Evolutionary conservation across 768 basidiomycete genomes (phyloP), one percentile per base, ranked within the genome.

Genomic region (Hypholoma sublateritium): DNA sequence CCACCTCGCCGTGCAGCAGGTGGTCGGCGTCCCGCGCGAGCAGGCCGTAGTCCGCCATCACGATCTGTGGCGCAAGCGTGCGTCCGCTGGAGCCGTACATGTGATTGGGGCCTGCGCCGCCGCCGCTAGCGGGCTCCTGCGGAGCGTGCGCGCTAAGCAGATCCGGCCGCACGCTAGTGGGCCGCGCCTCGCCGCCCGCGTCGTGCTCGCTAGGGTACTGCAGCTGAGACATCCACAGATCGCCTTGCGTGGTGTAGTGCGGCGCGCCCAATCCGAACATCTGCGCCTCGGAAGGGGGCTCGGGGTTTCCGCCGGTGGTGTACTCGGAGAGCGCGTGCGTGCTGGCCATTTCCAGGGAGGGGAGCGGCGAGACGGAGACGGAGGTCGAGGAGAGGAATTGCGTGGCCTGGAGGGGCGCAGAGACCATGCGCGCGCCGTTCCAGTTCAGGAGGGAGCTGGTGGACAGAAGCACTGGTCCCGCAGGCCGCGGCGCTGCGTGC

Each of bases 381-480:
- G 64, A 62, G 42, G 60, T 60, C 17, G 63, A 62, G 24, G 60
- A 64, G 17, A 64, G 55, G 57, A 51, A 67, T 34, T 64, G 64
- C 4, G 63, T 65, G 0, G 65, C 64, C 50, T 64, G 66, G 5
- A 64, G 64, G 16, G 62, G 51, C 1, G 65, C 47, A 37, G 63
- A 35, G 28, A 55, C 61, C 42, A 61, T 49, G 3, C 60, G 49
- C 16, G 74, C 66, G 22, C 68, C 71, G 55, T 77, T 74, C 79
- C 78, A 80, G 43, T 68, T 67, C 13, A 69, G 55, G 37, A 79
- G 65, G n/a, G 78, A 75, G 4, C 78, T 76, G 68, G 58, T 46
- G 22, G 50, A 43, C 17, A 42, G 36, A n/a, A 36, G n/a, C 12
- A 32, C 16, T 5, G 55, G 25, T 25, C 21, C 39, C 39, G 35